Conservation (phyloP, 2,329 filamentous ascomycete species). For the Fusarium sulawesiense region DNA sequence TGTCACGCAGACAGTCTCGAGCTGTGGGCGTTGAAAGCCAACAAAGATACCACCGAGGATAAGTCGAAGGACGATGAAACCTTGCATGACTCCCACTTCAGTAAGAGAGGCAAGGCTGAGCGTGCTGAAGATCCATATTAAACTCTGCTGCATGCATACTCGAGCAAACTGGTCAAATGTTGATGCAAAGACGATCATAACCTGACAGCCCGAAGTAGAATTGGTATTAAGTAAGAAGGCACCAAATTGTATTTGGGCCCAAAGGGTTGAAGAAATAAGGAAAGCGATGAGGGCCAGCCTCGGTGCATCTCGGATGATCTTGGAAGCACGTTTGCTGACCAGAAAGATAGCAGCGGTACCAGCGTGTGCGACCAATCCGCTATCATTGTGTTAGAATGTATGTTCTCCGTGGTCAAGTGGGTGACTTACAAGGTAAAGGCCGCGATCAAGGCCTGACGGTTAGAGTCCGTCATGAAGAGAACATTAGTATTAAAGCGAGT, state of each 20-base stretch:
- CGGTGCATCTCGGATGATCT: constrained; percentile 67
- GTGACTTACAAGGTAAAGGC: constrained; percentile 65
- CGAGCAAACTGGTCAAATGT: constrained; percentile 69
- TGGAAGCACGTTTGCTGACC: constrained; percentile 60
- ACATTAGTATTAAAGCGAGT: constrained; percentile 44
- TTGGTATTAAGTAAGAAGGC: constrained; percentile 59
- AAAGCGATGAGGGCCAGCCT: constrained; percentile 72
- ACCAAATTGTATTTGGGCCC: constrained; percentile 65
- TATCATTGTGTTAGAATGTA: constrained; percentile 44
- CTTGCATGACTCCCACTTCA: constrained; percentile 57
- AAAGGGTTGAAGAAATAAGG: constrained; percentile 62
- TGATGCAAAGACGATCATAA: constrained; percentile 63
- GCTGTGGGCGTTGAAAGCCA: constrained; percentile 64
- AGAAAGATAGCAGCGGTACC: constrained; percentile 61
- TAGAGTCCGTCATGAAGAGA: constrained; percentile 58
- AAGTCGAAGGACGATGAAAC: constrained; percentile 60
- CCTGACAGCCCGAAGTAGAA: constrained; percentile 61
- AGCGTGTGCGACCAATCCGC: constrained; percentile 66
- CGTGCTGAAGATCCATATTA: constrained; percentile 62
- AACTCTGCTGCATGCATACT: constrained; percentile 64
- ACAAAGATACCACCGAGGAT: constrained; percentile 66
- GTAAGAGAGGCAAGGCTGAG: constrained; percentile 53
- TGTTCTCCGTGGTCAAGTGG: neutral
- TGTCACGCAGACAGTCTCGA: constrained; percentile 64
- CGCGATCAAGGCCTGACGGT: constrained; percentile 62